Base-by-base conservation (phyloP, 2,329 filamentous ascomycete genomes). In the Whalleya microplaca region DNA sequence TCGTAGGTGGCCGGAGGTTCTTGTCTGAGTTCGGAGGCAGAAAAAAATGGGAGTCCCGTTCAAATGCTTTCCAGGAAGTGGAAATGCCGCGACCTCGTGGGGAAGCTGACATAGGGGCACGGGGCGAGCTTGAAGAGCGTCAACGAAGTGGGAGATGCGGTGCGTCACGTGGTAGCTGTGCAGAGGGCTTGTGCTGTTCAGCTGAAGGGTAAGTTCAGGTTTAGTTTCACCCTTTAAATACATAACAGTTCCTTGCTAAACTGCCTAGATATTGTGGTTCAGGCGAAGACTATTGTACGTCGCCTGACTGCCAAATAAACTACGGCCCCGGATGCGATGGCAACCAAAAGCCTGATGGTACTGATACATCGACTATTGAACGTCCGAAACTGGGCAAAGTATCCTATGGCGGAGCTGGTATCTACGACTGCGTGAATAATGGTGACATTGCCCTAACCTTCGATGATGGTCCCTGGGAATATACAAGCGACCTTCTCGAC, bases 401-500 rank as follows among this genome's bases (percentile, higher is more conserved):
- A n/a, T 62, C 66, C 2, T 82, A 81, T 62, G 70, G 70, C 20
- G 80, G 80, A 20, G 78, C 77, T 37, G 75, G 68, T 21, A 78
- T 83, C 56, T 81, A 81, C 63, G 72, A 78, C 61, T 83, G 80
- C 59, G 70, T 72, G 3, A 75, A 76, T 46, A 75, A 79, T 7
- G 81, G 83, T 50, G 82, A 81, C 23, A 78, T 88, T 62, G 85
- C 85, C 20, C 68, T 88, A 53, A 88, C 85, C 1, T 88, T 82
- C 62, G 85, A 88, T 61, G 85, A 88, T 68, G 85, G 85, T 2
- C 85, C 85, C 41, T 81, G 79, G 53, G 72, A 76, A n/a, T 86
- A 84, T 68, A 88, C 85, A 2, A 70, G 73, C 32, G 79, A 84
- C 59, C 76, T 88, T 19, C 76, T 88, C 19, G 81, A 87, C 61